A percentile compares a stretch with the other conserved stretches of the same genome.
These are phyloP conservation scores for Nephelium lappaceum DNA, from an alignment of 345 rosid species.

Conservation along the genomic window DNA sequence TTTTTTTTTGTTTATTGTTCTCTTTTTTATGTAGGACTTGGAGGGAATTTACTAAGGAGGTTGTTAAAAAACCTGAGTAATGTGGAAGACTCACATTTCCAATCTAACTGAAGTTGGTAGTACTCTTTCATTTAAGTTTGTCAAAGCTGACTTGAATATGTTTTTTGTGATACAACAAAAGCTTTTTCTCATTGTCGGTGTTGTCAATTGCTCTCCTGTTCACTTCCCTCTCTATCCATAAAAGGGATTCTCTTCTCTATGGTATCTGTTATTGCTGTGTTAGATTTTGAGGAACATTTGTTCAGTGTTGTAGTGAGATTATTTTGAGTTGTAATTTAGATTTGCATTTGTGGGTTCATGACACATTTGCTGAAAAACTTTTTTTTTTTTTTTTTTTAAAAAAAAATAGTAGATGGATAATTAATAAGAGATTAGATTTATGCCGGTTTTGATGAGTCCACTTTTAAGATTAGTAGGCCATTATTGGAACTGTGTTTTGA, in stretches of 20 bases:
- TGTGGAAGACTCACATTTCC: too few relatives aligned
- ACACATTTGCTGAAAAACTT: not conserved
- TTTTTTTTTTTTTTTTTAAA: too few relatives aligned
- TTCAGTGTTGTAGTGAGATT: not conserved
- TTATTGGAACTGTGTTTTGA: too few relatives aligned
- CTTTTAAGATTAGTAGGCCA: too few relatives aligned
- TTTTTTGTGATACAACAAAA: constrained; percentile 7
- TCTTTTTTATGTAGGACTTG: too few relatives aligned
- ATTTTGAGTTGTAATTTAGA: not conserved
- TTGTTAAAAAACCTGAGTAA: too few relatives aligned
- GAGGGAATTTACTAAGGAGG: too few relatives aligned
- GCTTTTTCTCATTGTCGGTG: not conserved
- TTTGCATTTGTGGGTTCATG: not conserved
- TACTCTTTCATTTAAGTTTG: not conserved
- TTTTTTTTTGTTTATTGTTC: too few relatives aligned
- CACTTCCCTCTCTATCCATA: not conserved
- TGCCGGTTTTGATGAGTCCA: too few relatives aligned
- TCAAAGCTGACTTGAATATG: not conserved
- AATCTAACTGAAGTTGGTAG: too few relatives aligned
- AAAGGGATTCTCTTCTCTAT: not conserved
- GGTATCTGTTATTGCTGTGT: not conserved
- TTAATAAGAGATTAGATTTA: too few relatives aligned
- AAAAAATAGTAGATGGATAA: not conserved
- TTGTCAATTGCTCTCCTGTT: too few relatives aligned
- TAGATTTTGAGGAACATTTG: not conserved